Evolutionary conservation across 306 rosid genomes (phyloP), one percentile per base, ranked within the genome.

Genomic region (Fragaria ananassa): DNA sequence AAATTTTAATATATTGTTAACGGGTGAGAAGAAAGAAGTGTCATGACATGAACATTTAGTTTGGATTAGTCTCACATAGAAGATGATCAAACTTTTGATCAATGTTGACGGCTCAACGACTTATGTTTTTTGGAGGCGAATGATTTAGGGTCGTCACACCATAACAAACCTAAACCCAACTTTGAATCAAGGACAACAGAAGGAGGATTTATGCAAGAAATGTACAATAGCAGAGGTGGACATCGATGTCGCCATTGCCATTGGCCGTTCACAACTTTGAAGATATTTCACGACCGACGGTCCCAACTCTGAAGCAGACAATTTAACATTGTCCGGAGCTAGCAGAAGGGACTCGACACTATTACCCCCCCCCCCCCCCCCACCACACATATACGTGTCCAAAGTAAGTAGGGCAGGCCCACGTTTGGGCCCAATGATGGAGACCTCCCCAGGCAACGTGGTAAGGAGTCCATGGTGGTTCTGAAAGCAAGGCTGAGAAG

Each of bases 371-470:
- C 35, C 35, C 35, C 35, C 35, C 0, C 17, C 4, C 18, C n/a
- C n/a, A n/a, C n/a, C n/a, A n/a, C n/a, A 35, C 68, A 1, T 18
- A 18, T 34, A 35, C 70, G 70, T 37, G 49, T 65, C 29, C 47
- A 7, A 31, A 31, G 42, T 68, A 62, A 44, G 39, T 31, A 29
- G 41, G 21, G n/a, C 67, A 27, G 67, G 67, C 67, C 67, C 42
- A 31, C 76, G 25, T 27, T 10, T 0, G 46, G 72, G 60, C 60
- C 50, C 3, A 1, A 60, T 1, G 19, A 19, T 2, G 12, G 39
- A 21, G 25, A 60, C 60, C 60, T 42, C 10, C 4, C 1, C 1
- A 2, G 56, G 75, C 31, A 27, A 86, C 86, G 86, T 82, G 89
- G 83, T 72, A 19, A 47, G 8, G 1, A 42, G 0, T 17, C 13